Base-by-base conservation (phyloP, 495 filamentous ascomycete species). In the Parathielavia appendiculata region DNA sequence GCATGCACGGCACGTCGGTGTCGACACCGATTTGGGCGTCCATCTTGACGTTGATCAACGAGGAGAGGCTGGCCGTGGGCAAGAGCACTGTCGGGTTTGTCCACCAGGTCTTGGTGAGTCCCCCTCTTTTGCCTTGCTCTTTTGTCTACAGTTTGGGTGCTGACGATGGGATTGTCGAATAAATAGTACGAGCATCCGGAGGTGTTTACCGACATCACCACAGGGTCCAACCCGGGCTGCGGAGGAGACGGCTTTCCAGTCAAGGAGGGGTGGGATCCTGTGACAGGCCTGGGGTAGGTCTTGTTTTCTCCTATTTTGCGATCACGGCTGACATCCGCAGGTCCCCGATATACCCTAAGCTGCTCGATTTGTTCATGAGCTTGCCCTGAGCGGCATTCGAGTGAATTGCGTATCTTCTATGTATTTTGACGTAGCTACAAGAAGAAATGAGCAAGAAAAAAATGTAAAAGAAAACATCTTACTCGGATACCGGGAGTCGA, bases 21-120 rank as follows among this genome's bases (percentile, higher is more conserved):
- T 77, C 82, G 19, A 68, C 82, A 19, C 85, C 85, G 1, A 66
- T 83, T 0, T 81, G 78, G 45, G 85, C 77, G 4, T 69, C 77
- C 2, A 78, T 88, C 40, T 64, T 89, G 36, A 86, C 79, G 9
- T 73, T 82, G 3, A 75, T 88, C 59, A 87, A 87, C 57, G 85
- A 86, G 65, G 81, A 81, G 60, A 75, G 85, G 22, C 58, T 85
- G 20, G 75, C 74, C 1, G 69, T 63, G 12, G 80, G 79, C 9
- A 87, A 86, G 70, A 60, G 76, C 12, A 76, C 69, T 35, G 51
- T 70, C 44, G 69, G 69, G 5, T 82, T 80, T 38, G 81, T 86
- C 56, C 64, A 77, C 17, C 77, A 79, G 0, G 73, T 87, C 0
- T 80, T 87, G 53, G 69, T 86, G 19, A 84, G 86, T 86, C 2